Evolutionary conservation across 2,329 filamentous ascomycete species (phyloP).

Genomic region (Talaromyces amestolkiae): DNA sequence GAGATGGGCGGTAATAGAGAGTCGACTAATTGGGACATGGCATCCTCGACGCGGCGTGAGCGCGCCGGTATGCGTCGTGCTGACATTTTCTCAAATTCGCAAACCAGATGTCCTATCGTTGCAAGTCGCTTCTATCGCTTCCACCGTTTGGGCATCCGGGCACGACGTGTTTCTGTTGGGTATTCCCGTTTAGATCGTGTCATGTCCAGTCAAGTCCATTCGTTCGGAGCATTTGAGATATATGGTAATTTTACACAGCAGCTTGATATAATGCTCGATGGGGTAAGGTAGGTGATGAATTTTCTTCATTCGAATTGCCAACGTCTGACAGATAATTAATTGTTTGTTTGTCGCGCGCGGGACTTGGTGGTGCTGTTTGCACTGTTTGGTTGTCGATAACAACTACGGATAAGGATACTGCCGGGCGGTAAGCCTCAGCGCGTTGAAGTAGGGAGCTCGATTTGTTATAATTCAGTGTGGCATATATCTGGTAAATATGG

Average conservation of each 20-base stretch:
- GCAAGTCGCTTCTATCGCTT: background rate
- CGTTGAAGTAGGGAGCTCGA: background rate
- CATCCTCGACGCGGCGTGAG: constrained; percentile 44
- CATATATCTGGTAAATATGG: background rate
- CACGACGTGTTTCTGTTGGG: background rate
- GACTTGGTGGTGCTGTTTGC: constrained; percentile 25
- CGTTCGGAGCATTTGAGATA: background rate
- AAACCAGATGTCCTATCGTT: background rate
- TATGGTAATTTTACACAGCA: background rate
- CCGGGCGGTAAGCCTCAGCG: background rate
- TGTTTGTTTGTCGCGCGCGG: constrained; percentile 13
- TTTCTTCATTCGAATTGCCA: background rate
- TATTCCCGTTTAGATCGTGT: background rate
- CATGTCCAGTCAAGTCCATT: background rate
- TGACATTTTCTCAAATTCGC: constrained; percentile 24
- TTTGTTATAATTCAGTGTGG: background rate
- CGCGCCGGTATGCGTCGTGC: constrained; percentile 33
- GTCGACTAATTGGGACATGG: constrained; percentile 44
- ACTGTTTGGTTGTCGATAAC: constrained; percentile 25
- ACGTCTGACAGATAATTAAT: background rate
- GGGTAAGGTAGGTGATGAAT: background rate
- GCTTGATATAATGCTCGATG: background rate
- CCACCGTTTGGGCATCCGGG: background rate
- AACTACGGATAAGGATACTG: background rate
- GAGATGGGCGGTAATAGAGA: constrained; percentile 40